phyloP scores from a whole-genome alignment of 768 basidiomycete species.

The Mycena floridula region DNA sequence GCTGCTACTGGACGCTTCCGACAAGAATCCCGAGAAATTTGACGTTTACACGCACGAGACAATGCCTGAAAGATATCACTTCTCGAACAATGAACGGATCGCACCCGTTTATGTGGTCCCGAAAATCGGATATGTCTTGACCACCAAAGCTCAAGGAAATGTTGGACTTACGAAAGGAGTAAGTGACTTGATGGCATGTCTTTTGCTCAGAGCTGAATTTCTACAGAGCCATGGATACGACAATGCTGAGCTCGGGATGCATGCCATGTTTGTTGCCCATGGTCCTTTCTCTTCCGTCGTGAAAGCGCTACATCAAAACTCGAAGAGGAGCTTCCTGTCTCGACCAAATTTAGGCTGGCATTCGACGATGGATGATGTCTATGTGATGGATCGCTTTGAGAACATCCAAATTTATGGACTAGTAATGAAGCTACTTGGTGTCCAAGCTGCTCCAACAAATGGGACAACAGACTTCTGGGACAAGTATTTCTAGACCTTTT shows the following conservation, averaged over 20 bases:
- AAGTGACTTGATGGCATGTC: conserved; percentile 20
- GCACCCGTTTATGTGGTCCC: conserved; percentile 86
- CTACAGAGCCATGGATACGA: conserved; percentile 86
- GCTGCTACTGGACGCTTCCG: conserved; percentile 45
- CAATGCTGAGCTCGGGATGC: conserved; percentile 71
- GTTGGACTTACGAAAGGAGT: conserved; percentile 72
- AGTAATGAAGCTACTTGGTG: conserved; percentile 66
- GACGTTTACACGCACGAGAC: conserved; percentile 72
- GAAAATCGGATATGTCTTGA: conserved; percentile 73
- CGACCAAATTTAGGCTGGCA: conserved; percentile 53
- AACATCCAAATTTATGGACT: conserved; percentile 87
- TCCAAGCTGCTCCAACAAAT: conserved; percentile 62
- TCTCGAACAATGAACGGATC: conserved; percentile 65
- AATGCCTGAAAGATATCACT: conserved; percentile 83
- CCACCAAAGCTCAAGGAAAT: conserved; percentile 54
- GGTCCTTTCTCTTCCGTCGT: conserved; percentile 76
- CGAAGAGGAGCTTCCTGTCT: conserved; percentile 15
- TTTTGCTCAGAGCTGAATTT: not conserved
- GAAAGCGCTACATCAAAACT: conserved; percentile 47
- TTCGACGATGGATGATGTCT: conserved; percentile 55
- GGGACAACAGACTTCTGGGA: conserved; percentile 86
- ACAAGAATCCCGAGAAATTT: conserved; percentile 58
- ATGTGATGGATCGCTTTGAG: conserved; percentile 76
- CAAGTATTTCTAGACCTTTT: conserved; percentile 49
- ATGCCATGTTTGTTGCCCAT: conserved; percentile 87